Percentiles rank a stretch among this genome's conserved stretches.
Conservation (phyloP, 139 green algal genomes). For the Chlorella sp. region DNA sequence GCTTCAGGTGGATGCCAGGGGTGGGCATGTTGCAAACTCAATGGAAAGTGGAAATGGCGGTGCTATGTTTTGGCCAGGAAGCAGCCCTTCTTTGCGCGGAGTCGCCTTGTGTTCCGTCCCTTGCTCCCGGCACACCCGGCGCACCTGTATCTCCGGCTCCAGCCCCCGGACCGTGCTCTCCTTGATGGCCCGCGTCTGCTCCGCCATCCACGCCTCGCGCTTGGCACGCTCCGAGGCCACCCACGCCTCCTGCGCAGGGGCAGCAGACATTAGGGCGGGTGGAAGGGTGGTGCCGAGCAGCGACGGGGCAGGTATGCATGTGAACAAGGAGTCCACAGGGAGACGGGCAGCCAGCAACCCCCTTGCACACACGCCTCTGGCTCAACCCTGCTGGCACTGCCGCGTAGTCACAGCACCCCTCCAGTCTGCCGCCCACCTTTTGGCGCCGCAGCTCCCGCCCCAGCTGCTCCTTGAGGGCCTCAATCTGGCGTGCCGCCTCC, state of each 20-base stretch:
- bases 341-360: background rate
- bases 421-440: slow-evolving; percentile 25
- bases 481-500: slow-evolving; percentile 24
- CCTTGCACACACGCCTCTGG: background rate
- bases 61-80: background rate
- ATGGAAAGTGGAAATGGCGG: background rate
- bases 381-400: too few relatives aligned
- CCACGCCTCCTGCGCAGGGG: slow-evolving; percentile 39
- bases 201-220: slow-evolving; percentile 52
- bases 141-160: slow-evolving; percentile 55
- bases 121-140: background rate
- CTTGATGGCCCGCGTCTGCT: slow-evolving; percentile 65
- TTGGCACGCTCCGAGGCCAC: slow-evolving; percentile 42
- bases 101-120: background rate
- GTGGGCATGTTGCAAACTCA: background rate
- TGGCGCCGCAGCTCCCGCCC: slow-evolving; percentile 46
- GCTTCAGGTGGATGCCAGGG: background rate
- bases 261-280: too few relatives aligned
- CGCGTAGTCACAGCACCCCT: too few relatives aligned
- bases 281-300: background rate
- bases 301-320: background rate
- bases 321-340: background rate
- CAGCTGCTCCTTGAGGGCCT: slow-evolving; percentile 42
- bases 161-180: slow-evolving; percentile 63
- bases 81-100: background rate